A percentile compares a stretch with the other conserved stretches of the same genome.
Conservation (phyloP, 1,139 yeast genomes). For the Meyerozyma carpophila region DNA sequence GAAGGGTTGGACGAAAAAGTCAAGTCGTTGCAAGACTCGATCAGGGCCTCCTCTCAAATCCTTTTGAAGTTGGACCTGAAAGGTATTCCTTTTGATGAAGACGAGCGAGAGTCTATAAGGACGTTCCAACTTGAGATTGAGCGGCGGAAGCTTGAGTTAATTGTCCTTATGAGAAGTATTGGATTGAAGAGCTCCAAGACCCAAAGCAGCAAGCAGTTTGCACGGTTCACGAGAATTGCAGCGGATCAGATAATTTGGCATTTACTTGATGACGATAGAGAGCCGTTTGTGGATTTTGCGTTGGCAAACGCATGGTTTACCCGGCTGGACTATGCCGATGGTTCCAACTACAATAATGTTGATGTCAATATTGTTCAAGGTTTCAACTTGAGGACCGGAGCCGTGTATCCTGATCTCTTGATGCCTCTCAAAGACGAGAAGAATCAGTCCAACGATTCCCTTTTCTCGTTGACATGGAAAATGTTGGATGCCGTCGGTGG, state of each 20-base stretch:
- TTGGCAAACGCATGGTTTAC: constrained; percentile 59
- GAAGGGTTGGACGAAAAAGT: constrained; percentile 50
- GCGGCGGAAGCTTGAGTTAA: constrained; percentile 51
- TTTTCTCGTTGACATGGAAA: constrained; percentile 63
- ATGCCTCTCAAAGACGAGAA: constrained; percentile 39
- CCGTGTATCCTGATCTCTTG: constrained; percentile 67
- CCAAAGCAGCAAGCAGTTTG: constrained; percentile 22
- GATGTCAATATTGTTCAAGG: constrained; percentile 64
- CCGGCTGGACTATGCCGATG: constrained; percentile 49
- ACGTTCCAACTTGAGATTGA: constrained; percentile 54
- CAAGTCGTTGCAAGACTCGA: constrained; percentile 48
- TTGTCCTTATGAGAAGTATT: constrained; percentile 64
- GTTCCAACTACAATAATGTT: constrained; percentile 57
- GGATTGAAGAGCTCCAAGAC: constrained; percentile 40
- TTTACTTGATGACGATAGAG: constrained; percentile 47
- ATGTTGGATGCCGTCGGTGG: constrained; percentile 84
- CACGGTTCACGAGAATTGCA: constrained; percentile 33
- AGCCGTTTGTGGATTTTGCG: constrained; percentile 70
- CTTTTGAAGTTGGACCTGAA: constrained; percentile 38
- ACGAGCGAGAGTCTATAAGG: constrained; percentile 25
- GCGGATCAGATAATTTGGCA: constrained; percentile 71
- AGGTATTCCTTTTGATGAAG: constrained; percentile 17
- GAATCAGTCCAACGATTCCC: constrained; percentile 16
- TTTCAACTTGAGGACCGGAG: constrained; percentile 55
- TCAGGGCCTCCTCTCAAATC: constrained; percentile 40